Base-by-base conservation (phyloP, 352 stramenopile species). In the Phytophthora citricola region DNA sequence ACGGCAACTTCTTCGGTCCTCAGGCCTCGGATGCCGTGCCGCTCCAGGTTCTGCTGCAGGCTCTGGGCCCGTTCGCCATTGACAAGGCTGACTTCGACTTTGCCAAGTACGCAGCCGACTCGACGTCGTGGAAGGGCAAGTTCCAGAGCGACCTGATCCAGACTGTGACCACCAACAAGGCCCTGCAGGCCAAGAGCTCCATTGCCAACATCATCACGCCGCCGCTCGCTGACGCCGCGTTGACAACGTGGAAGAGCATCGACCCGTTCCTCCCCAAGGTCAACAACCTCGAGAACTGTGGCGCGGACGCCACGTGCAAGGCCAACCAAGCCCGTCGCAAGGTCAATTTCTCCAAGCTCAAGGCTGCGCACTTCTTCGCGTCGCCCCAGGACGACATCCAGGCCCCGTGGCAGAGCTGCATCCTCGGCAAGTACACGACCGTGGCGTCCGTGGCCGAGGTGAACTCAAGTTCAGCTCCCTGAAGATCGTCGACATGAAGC, bases 1-100 rank as follows among this genome's bases (percentile, higher is more conserved):
- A 89, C 52, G 80, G 80, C 27, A 77, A 82, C 63, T 87, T 89
- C 58, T 83, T 79, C 56, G 78, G 76, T 14, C 78, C 80, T 9
- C 78, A 89, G 39, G 49, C 59, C 5, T 72, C 50, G 20, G 79
- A 89, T 24, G 50, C 44, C 4, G 58, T 74, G 10, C 75, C 77
- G 1, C 67, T 76, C 8, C 61, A 82, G 43, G 70, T 77, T 11
- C 67, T 89, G 6, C 41, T 79, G 15, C 58, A 81, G 17, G 47
- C 65, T 32, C 56, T 85, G 8, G 76, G 73, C 2, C 73, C 75
- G 9, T 76, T 72, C 29, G 55, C 76, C 5, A 65, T 85, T 27
- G 69, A 78, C 5, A 40, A 36, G 9, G 46, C 45, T 1, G 45
- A 78, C 51, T 77, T 86, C 52, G 55, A 86, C 66, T 81, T 85